Percentiles rank a stretch among this genome's conserved stretches.
These are phyloP conservation scores for Pezicula radicicola DNA, from an alignment of 2,329 filamentous ascomycete genomes.

Conservation along the genomic window DNA sequence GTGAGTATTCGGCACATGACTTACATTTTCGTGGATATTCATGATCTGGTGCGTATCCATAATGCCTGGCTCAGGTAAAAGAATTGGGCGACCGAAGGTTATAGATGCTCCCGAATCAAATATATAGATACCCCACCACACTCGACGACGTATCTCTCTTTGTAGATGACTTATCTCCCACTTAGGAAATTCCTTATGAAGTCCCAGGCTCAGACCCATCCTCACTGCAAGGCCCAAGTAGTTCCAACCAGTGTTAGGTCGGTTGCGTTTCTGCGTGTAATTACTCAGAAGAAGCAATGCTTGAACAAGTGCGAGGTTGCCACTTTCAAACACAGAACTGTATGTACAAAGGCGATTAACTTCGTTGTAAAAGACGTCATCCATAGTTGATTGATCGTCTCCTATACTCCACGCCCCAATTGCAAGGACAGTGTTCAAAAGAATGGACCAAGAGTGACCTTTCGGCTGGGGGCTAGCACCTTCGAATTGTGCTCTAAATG, in stretches of 20 bases:
- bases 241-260: constrained; percentile 49
- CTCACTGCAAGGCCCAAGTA: constrained; percentile 47
- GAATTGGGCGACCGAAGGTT: constrained; percentile 39
- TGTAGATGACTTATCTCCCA: constrained; percentile 20
- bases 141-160: constrained; percentile 34
- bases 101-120: constrained; percentile 44
- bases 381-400: constrained; percentile 9
- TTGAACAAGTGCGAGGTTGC: constrained; percentile 42
- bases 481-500: constrained; percentile 13
- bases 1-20: neutral
- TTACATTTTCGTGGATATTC: constrained; percentile 16
- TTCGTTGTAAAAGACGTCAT: constrained; percentile 9
- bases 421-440: constrained; percentile 13
- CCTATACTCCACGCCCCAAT: constrained; percentile 15
- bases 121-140: constrained; percentile 40
- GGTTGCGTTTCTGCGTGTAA: constrained; percentile 46
- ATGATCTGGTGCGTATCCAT: constrained; percentile 12
- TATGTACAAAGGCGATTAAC: constrained; percentile 34
- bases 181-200: constrained; percentile 43
- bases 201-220: constrained; percentile 47
- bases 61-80: constrained; percentile 10
- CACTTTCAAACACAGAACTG: constrained; percentile 35
- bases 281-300: constrained; percentile 42
- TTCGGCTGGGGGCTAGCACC: constrained; percentile 10
- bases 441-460: constrained; percentile 14